Conservation (phyloP, 1,284 basidiomycete genomes). For the Ganoderma boninense region DNA sequence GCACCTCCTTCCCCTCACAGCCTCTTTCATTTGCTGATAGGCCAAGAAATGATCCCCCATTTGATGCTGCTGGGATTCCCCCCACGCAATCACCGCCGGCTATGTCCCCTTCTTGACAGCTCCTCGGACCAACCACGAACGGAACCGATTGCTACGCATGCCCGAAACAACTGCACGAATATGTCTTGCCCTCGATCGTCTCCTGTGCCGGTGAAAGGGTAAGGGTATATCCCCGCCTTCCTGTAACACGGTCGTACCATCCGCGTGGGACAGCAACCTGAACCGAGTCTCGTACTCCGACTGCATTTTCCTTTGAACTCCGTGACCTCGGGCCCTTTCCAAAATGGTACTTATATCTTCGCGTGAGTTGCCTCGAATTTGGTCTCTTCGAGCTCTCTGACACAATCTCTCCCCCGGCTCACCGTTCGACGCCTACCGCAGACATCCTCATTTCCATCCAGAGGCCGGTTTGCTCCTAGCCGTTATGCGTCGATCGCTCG, state of each 20-base stretch:
- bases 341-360: constrained; percentile 7
- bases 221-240: neutral
- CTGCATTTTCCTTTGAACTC: neutral
- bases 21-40: neutral
- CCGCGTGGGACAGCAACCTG: constrained; percentile 4
- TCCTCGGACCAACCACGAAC: neutral
- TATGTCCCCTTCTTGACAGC: neutral
- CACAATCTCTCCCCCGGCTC: neutral
- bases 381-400: neutral
- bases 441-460: neutral
- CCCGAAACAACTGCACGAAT: neutral
- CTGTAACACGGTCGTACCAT: constrained; percentile 1
- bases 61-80: neutral
- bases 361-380: neutral
- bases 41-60: neutral
- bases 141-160: neutral
- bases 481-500: constrained; percentile 29
- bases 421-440: constrained; percentile 5
- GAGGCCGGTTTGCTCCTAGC: neutral
- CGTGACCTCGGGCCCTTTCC: neutral
- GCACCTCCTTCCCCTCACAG: neutral
- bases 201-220: neutral
- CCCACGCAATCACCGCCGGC: neutral
- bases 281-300: neutral
- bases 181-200: neutral